phyloP scores from a whole-genome alignment of 257 asterid species.

The Scutellaria baicalensis region DNA sequence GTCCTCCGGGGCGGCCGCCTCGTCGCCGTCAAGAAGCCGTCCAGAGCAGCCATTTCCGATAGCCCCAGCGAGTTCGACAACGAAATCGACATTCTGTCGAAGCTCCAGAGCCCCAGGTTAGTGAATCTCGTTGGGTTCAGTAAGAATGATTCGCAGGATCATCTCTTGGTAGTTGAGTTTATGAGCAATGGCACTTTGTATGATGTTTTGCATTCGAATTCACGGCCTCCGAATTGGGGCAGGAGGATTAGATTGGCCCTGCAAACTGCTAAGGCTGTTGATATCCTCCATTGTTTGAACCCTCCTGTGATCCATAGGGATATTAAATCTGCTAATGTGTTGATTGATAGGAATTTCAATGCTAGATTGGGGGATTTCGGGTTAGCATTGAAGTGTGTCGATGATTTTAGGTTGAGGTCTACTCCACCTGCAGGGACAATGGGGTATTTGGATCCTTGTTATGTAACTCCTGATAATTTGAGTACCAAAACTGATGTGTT shows the following conservation, averaged over 20 bases:
- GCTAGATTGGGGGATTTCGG: constrained; percentile 90
- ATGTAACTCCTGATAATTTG: constrained; percentile 72
- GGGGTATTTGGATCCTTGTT: constrained; percentile 90
- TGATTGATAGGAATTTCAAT: constrained; percentile 61
- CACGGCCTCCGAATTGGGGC: constrained; percentile 70
- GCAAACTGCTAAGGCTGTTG: constrained; percentile 70
- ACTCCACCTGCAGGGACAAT: constrained; percentile 94
- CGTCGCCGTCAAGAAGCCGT: constrained; percentile 72
- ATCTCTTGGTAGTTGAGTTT: constrained; percentile 73
- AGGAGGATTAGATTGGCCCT: constrained; percentile 62
- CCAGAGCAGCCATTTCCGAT: constrained; percentile 33
- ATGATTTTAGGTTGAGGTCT: constrained; percentile 54
- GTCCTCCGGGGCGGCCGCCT: constrained; percentile 59
- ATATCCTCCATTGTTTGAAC: constrained; percentile 45
- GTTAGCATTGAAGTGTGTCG: constrained; percentile 63
- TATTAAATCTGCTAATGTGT: constrained; percentile 73
- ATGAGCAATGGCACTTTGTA: constrained; percentile 82
- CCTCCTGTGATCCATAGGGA: constrained; percentile 83
- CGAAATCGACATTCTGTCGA: constrained; percentile 65
- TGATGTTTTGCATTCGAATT: constrained; percentile 55
- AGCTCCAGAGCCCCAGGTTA: constrained; percentile 54
- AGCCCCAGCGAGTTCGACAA: constrained; percentile 63
- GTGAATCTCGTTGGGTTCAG: constrained; percentile 78
- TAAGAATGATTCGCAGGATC: constrained; percentile 32
- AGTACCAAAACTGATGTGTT: constrained; percentile 75